Evolutionary conservation across 495 filamentous ascomycete species (phyloP).

Genomic region (Copromyces sp.): DNA sequence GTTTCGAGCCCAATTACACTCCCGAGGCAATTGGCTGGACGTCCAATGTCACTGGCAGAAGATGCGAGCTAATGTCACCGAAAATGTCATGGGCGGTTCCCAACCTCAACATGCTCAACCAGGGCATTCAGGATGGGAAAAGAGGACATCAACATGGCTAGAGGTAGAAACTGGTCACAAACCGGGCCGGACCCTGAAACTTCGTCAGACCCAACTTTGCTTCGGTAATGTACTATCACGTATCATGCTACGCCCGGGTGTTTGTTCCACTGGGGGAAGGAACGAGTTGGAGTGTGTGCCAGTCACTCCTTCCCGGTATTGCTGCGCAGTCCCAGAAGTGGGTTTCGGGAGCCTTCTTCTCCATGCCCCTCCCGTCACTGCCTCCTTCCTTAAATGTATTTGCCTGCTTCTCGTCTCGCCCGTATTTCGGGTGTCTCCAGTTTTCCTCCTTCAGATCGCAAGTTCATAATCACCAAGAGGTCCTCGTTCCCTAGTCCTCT

Average conservation of each 20-base stretch:
- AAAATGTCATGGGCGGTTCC: background rate
- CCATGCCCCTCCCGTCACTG: background rate
- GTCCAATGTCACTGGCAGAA: background rate
- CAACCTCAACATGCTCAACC: background rate
- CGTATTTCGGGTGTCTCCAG: background rate
- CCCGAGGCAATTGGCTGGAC: constrained; percentile 19
- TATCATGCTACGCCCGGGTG: background rate
- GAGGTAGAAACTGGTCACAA: constrained; percentile 2
- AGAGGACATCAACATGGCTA: constrained; percentile 6
- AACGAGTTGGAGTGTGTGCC: background rate
- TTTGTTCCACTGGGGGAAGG: background rate
- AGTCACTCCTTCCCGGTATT: background rate
- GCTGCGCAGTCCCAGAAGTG: background rate
- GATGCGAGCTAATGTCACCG: background rate
- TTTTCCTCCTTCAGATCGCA: background rate
- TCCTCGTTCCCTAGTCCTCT: background rate
- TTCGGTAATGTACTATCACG: background rate
- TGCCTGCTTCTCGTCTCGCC: background rate
- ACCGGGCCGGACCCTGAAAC: constrained; percentile 30
- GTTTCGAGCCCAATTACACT: constrained; percentile 23
- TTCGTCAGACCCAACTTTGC: constrained; percentile 10
- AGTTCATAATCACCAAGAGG: background rate
- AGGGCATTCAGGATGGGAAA: background rate
- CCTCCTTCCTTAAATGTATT: background rate
- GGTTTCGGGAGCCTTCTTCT: background rate